phyloP scores from a whole-genome alignment of 83 land plant species.

The Thuja plicata region DNA sequence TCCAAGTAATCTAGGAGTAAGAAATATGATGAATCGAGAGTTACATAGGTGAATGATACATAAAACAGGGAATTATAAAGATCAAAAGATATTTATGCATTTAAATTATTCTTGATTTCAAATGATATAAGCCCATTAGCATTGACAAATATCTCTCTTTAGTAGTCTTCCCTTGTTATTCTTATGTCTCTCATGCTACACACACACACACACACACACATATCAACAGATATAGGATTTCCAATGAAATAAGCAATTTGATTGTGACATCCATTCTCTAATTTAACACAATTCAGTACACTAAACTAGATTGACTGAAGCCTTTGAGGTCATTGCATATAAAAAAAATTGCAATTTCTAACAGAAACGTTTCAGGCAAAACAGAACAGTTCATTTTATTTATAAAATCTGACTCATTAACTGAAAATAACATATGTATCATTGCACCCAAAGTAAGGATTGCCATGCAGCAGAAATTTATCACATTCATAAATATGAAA shows the following conservation, averaged over 20 bases:
- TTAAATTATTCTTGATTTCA: not conserved
- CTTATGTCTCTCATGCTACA: not conserved
- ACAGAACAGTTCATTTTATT: not conserved
- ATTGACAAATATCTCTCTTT: not conserved
- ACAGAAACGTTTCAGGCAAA: not conserved
- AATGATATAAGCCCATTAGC: not conserved
- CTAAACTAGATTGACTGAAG: not conserved
- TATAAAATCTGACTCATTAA: not conserved
- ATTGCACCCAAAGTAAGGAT: not conserved
- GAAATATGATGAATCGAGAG: not conserved
- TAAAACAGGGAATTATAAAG: not conserved
- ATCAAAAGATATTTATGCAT: not conserved
- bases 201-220: not conserved
- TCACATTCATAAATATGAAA: not conserved
- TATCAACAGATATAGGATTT: not conserved
- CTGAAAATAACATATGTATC: slow-evolving; percentile 5
- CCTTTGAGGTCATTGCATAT: not conserved
- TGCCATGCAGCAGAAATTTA: not conserved
- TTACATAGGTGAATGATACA: not conserved
- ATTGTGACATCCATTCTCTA: not conserved
- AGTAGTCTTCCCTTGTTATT: not conserved
- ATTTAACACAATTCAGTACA: not conserved
- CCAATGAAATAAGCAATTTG: not conserved
- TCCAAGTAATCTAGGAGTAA: not conserved
- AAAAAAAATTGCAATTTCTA: not conserved